Conservation (phyloP, 192 early-diverging fungal species). For the Backusella tuberculispora region DNA sequence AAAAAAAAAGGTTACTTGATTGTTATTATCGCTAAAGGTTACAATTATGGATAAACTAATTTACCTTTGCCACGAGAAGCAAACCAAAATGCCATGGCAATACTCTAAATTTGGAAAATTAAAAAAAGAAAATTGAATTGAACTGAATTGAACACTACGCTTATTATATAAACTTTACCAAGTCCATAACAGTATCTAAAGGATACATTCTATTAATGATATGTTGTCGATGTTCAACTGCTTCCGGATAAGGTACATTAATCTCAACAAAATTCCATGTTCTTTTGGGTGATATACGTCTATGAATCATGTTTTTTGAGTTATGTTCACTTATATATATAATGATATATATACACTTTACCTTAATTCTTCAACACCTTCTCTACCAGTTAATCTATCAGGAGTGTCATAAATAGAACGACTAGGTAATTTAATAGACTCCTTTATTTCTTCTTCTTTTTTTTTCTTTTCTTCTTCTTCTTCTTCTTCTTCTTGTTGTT, state of each 20-base stretch:
- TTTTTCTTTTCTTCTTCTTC: background rate
- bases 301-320: conserved; percentile 32
- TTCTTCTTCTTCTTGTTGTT: background rate
- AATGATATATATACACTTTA: conserved; percentile 12
- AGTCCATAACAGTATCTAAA: conserved; percentile 91
- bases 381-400: conserved; percentile 78
- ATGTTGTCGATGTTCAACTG: conserved; percentile 50
- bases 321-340: no score
- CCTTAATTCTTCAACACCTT: conserved; percentile 53
- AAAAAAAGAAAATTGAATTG: background rate
- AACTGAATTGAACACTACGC: background rate
- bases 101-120: conserved; percentile 65
- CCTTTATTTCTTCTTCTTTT: background rate
- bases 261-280: conserved; percentile 90
- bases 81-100: conserved; percentile 97
- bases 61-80: conserved; percentile 79
- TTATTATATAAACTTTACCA: conserved; percentile 45
- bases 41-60: background rate
- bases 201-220: conserved; percentile 81
- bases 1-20: no score
- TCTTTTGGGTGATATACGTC: conserved; percentile 65
- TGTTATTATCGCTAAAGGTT: no score
- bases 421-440: background rate
- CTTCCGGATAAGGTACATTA: conserved; percentile 81
- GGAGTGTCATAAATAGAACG: conserved; percentile 69